Evolutionary conservation across 495 filamentous ascomycete species (phyloP), one percentile per base, ranked within the genome.

Genomic region (Bathelium albidoporum): DNA sequence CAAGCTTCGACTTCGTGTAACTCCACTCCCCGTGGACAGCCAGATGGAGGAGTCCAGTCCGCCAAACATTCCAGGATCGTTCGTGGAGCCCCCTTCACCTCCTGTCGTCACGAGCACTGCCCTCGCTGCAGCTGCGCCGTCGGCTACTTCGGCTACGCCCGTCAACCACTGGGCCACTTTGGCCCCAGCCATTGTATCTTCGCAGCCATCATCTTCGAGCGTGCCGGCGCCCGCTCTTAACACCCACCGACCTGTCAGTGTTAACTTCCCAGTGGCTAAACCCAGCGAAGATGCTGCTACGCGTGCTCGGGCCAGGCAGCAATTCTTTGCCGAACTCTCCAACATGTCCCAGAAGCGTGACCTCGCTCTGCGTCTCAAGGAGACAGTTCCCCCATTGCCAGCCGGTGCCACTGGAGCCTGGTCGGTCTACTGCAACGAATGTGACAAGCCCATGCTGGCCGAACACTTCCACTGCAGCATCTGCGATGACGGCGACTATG

Each of bases 391-490:
- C 32, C 32, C 53, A 63, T 55, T 72, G 59, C 72, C 76, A 53
- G 79, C 80, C 58, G 43, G 63, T 26, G 62, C 66, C 7, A 10
- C 65, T 32, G 66, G 61, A 44, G 71, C 75, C 24, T 84, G 82
- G 73, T 84, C 82, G 39, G 91, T 98, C 59, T 96, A 88, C 79
- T 99, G 94, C 83, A 96, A 99, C 76, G 82, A 84, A 69, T 99
- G 94, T 71, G 84, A 92, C 61, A 75, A 75, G 26, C 81, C 85
- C 36, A 90, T 97, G 68, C 79, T 85, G 36, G 85, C 90, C 66
- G 83, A 82, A 26, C 94, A 99, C 71, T 99, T 89, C 73, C 94
- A 99, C 76, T 99, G 94, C 79, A 87, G 89, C 69, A 88, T 85
- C 61, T 99, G 95, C 74, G 89, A 96, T 65, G 80, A 87, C 60